A percentile compares a stretch with the other conserved stretches of the same genome.
Evolutionary conservation across 768 basidiomycete genomes (phyloP).

Genomic region (Pulveroboletus sp.): DNA sequence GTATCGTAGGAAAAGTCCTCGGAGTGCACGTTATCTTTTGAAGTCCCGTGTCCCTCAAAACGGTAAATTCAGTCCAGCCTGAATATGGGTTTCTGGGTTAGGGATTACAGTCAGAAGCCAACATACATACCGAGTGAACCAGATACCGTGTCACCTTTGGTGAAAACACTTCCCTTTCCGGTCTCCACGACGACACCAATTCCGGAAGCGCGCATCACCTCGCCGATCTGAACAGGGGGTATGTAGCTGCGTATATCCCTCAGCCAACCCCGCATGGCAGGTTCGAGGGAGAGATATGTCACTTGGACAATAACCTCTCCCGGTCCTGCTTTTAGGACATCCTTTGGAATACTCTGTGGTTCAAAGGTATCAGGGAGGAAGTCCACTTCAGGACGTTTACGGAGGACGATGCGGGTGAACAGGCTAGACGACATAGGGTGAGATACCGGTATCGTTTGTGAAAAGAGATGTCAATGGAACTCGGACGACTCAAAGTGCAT

Average conservation of each 20-base stretch:
- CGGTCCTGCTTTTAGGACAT: constrained; percentile 48
- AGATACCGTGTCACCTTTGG: constrained; percentile 67
- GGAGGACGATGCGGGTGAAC: constrained; percentile 72
- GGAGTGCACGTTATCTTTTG: constrained; percentile 54
- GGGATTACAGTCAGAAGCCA: not conserved
- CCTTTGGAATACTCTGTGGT: constrained; percentile 49
- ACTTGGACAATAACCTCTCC: constrained; percentile 69
- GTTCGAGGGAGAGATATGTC: constrained; percentile 79
- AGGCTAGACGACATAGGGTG: constrained; percentile 22
- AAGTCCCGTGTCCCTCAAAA: constrained; percentile 54
- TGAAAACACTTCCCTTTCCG: constrained; percentile 53
- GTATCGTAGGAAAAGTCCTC: not conserved
- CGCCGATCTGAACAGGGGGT: constrained; percentile 69
- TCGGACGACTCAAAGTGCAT: not conserved
- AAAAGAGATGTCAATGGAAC: not conserved
- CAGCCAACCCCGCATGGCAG: constrained; percentile 86
- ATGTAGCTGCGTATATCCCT: constrained; percentile 70
- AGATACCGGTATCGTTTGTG: not conserved
- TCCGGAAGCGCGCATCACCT: constrained; percentile 72
- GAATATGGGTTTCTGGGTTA: no score
- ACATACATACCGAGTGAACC: constrained; percentile 54
- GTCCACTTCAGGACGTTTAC: constrained; percentile 67
- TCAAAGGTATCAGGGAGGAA: constrained; percentile 77
- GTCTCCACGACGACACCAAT: constrained; percentile 64
- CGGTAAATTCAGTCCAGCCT: constrained; percentile 80